Base-by-base conservation (phyloP, 1,139 yeast genomes). In the Yamadazyma membranifaciens region DNA sequence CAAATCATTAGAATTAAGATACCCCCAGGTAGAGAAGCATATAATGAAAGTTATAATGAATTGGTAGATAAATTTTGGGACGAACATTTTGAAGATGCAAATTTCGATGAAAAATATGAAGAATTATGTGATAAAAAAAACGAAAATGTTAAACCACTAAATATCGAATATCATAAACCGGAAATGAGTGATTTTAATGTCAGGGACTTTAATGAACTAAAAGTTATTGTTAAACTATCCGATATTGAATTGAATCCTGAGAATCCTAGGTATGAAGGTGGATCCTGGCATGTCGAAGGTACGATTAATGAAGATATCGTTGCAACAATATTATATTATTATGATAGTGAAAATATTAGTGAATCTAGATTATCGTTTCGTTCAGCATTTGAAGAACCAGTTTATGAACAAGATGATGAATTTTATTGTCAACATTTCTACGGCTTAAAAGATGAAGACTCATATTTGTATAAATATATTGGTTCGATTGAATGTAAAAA, bases 221-320 rank as follows among this genome's bases (percentile, higher is more conserved):
- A 68, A 45, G 72, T 70, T 3, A 66, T 70, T 38, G 69, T 63
- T 12, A 70, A 70, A 47, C 41, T 70, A 44, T 73, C 75, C 17
- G 63, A 67, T 45, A 72, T 72, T 41, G 68, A 66, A 38, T 56
- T 70, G 38, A 68, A 73, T 2, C 75, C 77, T 0, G 71, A 68
- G 33, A 60, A 60, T 14, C 72, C 75, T 9, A 42, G 34, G 2
- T 72, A 71, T 40, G 39, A 49, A 1, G 77, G 77, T 5, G 76
- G 77, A 0, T 47, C 69, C 3, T 71, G 77, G 77, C 77, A 72
- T 41, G 62, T 70, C 0, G 78, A 72, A 48, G 78, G 76, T 1
- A 59, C 67, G 3, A 57, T 62, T 33, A 65, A 65, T 44, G 78
- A 72, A 50, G 68, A 67, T 45, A 71, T 72, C 36, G 63, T 71